Evolutionary conservation across 129 eudicot genomes (phyloP), one percentile per base, ranked within the genome.

Genomic region (Tagetes erecta): DNA sequence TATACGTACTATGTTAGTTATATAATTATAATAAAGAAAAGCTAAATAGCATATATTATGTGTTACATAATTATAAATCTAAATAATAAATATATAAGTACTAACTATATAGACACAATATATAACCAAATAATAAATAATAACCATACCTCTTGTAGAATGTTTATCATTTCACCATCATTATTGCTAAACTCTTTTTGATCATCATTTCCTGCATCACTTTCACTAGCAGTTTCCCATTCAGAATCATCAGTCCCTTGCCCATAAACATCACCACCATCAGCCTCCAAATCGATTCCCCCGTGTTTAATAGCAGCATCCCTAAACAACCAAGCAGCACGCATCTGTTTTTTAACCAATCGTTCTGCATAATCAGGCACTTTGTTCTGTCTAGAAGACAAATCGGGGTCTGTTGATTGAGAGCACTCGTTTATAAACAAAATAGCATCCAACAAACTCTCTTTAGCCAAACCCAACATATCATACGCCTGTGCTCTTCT

Each of bases 191-290:
- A 74, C 60, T 77, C 87, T 74, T 85, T 87, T 60, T 87, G 84
- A 34, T 64, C 91, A 71, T 83, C 95, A 50, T 87, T 69, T 63
- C 87, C 98, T 0, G 78, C 69, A 72, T 92, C 98, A 78, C 96
- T 93, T 78, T 93, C 98, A 83, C 98, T 93, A 1, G 96, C 98
- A 8, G 98, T 93, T 71, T 93, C 98, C 98, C 98, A 93, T 64
- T 93, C 98, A 55, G 98, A 93, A 80, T 86, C 98, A 83, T 92
- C 98, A 63, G 80, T 84, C 71, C 89, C 97, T 57, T 85, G 93
- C 33, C 91, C 92, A 81, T 82, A 83, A 8, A 63, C 72, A 59
- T 89, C 92, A 9, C 92, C 91, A 37, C 70, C 82, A 31, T 78
- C 89, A 53, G 83, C 96, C 68, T 90, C 96, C 57, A 87, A 78